Base-by-base conservation (phyloP, 1,284 basidiomycete species). In the Tremellales sp. region DNA sequence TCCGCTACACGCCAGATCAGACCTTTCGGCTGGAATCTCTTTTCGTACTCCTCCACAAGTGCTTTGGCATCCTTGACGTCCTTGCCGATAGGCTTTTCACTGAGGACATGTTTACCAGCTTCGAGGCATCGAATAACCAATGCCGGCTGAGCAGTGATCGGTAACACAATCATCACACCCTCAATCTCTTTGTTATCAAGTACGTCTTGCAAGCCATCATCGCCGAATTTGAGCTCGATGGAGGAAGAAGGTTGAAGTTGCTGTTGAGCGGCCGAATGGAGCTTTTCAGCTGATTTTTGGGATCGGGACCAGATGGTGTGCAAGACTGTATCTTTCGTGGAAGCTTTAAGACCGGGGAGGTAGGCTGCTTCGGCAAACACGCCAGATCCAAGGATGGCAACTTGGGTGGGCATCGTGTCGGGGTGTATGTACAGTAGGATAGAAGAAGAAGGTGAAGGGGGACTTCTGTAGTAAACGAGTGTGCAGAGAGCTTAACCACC, bases 1-100 rank as follows among this genome's bases (percentile, higher is more conserved):
- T 91, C 88, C 15, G 87, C 87, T n/a, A 90, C 80, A 46, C 85
- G 79, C 89, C 89, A 92, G 31, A 87, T 73, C 27, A 90, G 68
- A 2, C 84, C 86, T 65, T 84, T 83, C 3, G 79, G 76, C 69
- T 82, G 82, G 74, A 82, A 89, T 44, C 66, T 65, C 29, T 46
- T 66, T 60, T 87, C 81, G 65, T 87, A 91, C 46, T 76, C 77
- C 37, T 78, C 75, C 62, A 92, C 83, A 29, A 90, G 77, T 51
- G 76, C 74, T 40, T 81, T 70, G 0, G 85, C 89, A 3, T 76
- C 73, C 29, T 77, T 76, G 26, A 90, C 82, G 59, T 85, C 82
- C 33, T 82, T 77, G 1, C 82, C 86, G n/a, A 91, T 78, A 5
- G 89, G 89, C 65, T 92, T 92, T 77, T 72, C 68, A 25, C 84